Percentiles rank a stretch among this genome's conserved stretches.
These are phyloP conservation scores for Euphorbia pulcherrima DNA, from an alignment of 345 rosid species.

Conservation along the genomic window DNA sequence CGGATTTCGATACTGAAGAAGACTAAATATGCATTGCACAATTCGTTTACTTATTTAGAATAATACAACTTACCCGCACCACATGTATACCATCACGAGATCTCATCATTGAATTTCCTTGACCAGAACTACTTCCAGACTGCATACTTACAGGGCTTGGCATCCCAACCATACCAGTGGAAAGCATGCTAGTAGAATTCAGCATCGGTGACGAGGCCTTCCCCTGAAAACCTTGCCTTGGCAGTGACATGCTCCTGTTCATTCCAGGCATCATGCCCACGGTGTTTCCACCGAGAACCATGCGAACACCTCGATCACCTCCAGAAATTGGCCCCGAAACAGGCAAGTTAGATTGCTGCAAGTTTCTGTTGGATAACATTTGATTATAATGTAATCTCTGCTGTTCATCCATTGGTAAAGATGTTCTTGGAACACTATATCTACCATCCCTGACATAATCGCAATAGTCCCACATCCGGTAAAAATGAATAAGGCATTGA, in stretches of 20 bases:
- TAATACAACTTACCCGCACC: slow-evolving; percentile 56
- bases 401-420: slow-evolving; percentile 79
- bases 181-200: slow-evolving; percentile 59
- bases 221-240: slow-evolving; percentile 82
- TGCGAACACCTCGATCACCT: slow-evolving; percentile 55
- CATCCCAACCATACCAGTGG: slow-evolving; percentile 68
- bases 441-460: slow-evolving; percentile 64
- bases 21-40: neutral
- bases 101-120: slow-evolving; percentile 70
- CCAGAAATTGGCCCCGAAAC: slow-evolving; percentile 64
- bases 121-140: slow-evolving; percentile 60
- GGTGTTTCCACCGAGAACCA: slow-evolving; percentile 66
- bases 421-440: slow-evolving; percentile 58
- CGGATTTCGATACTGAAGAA: neutral
- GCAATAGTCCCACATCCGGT: slow-evolving; percentile 12
- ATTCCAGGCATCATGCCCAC: slow-evolving; percentile 60
- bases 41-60: neutral
- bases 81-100: slow-evolving; percentile 69
- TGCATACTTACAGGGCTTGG: slow-evolving; percentile 61
- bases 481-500: slow-evolving; percentile 16
- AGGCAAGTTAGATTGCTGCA: slow-evolving; percentile 69
- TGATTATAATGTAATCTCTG: slow-evolving; percentile 68
- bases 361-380: slow-evolving; percentile 57
- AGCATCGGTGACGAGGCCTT: slow-evolving; percentile 61
- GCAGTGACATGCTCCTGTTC: slow-evolving; percentile 62